Conservation (phyloP, 371 early-diverging fungal species). For the Mucor irregularis region DNA sequence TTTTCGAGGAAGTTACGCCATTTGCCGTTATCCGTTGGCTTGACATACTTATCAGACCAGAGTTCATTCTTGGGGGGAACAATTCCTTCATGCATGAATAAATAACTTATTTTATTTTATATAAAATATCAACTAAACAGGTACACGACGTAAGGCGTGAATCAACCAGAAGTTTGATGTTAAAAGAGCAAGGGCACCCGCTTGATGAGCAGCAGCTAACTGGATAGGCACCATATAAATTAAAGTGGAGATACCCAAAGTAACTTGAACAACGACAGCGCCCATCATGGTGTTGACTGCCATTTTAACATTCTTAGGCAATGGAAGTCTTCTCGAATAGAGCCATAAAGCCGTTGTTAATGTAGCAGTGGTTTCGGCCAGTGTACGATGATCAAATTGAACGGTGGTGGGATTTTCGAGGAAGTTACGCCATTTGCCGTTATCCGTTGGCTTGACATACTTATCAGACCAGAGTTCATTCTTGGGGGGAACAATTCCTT, state of each 20-base stretch:
- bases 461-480: conserved; percentile 68
- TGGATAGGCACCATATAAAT: conserved; percentile 92
- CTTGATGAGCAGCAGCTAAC: conserved; percentile 95
- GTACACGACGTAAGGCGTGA: conserved; percentile 73
- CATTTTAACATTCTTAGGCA: conserved; percentile 69
- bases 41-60: conserved; percentile 65
- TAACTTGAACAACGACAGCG: conserved; percentile 74
- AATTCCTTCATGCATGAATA: too few species aligned
- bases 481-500: conserved; percentile 69
- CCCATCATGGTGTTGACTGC: conserved; percentile 77
- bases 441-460: conserved; percentile 57
- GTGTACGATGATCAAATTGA: conserved; percentile 90
- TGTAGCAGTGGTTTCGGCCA: conserved; percentile 85
- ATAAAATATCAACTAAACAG: conserved; percentile 39
- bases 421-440: conserved; percentile 78
- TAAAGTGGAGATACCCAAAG: conserved; percentile 89
- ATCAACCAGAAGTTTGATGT: conserved; percentile 80
- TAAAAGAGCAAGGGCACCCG: conserved; percentile 87
- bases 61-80: conserved; percentile 73
- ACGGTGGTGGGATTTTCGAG: conserved; percentile 94
- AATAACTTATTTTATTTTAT: too few species aligned
- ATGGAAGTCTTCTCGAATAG: conserved; percentile 66
- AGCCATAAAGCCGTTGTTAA: conserved; percentile 72
- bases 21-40: conserved; percentile 52
- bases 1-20: conserved; percentile 93